Evolutionary conservation across 495 filamentous ascomycete genomes (phyloP).

Genomic region (Lasiosphaeris hirsuta): DNA sequence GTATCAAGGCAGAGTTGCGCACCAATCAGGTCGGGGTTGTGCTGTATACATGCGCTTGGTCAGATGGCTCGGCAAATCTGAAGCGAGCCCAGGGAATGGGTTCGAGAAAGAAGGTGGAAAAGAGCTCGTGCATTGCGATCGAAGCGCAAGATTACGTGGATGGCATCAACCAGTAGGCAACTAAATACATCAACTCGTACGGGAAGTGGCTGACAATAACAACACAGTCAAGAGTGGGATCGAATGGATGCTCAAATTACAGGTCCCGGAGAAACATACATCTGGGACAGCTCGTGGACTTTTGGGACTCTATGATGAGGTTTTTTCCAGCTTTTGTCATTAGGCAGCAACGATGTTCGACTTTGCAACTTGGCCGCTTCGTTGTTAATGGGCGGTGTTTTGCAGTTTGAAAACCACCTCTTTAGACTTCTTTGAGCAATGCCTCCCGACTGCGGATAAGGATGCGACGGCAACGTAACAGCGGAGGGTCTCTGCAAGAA

Average conservation of each 20-base stretch:
- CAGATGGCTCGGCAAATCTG: constrained; percentile 53
- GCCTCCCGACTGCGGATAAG: too few relatives aligned
- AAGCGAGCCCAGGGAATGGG: constrained; percentile 62
- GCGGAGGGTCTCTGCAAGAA: too few relatives aligned
- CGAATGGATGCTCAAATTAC: constrained; percentile 54
- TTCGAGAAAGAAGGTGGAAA: constrained; percentile 39
- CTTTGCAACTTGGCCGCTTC: too few relatives aligned
- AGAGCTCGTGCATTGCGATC: constrained; percentile 54
- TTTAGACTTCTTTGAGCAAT: too few relatives aligned
- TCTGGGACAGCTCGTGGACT: constrained; percentile 38
- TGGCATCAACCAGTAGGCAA: constrained; percentile 61
- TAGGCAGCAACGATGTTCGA: too few relatives aligned
- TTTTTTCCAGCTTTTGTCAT: too few relatives aligned
- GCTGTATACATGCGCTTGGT: constrained; percentile 64
- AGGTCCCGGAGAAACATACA: constrained; percentile 42
- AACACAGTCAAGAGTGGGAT: constrained; percentile 59
- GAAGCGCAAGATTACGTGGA: constrained; percentile 65
- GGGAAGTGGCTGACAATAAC: background rate
- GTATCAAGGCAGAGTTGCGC: constrained; percentile 64
- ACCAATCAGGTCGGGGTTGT: constrained; percentile 65
- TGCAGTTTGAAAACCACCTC: too few relatives aligned
- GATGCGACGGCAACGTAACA: too few relatives aligned
- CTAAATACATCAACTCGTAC: too few relatives aligned
- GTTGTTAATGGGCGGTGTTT: too few relatives aligned
- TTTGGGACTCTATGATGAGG: constrained; percentile 21